Percentiles rank a stretch among this genome's conserved stretches.
These are phyloP conservation scores for Nelumbo lutea DNA, from an alignment of 164 flowering plant genomes.

Conservation along the genomic window DNA sequence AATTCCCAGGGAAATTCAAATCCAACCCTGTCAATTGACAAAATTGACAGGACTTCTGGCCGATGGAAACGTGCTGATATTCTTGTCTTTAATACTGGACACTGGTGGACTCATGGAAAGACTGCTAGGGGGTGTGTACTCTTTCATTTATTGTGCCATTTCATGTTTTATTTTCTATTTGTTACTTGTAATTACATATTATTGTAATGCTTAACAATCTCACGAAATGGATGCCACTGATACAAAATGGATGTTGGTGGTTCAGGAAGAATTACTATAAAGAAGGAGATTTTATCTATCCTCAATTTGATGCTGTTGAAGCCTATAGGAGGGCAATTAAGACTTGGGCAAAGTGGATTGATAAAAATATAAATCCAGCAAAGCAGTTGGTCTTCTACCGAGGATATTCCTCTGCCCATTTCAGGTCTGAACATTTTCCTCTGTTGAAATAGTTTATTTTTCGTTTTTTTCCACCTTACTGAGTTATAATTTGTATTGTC, in stretches of 20 bases:
- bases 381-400: slow-evolving; percentile 75
- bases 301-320: slow-evolving; percentile 74
- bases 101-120: slow-evolving; percentile 98
- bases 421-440: slow-evolving; percentile 40
- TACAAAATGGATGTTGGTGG: not conserved
- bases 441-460: not conserved
- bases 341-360: slow-evolving; percentile 91
- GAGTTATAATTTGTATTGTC: not conserved
- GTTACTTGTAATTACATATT: not conserved
- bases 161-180: not conserved
- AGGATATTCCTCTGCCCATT: slow-evolving; percentile 90
- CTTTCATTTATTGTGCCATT: slow-evolving; percentile 1
- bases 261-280: slow-evolving; percentile 80
- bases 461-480: too few species aligned
- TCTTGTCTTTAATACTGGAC: slow-evolving; percentile 89
- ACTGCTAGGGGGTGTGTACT: slow-evolving; percentile 74
- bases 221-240: slow-evolving; percentile 3
- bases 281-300: slow-evolving; percentile 80
- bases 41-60: slow-evolving; percentile 61
- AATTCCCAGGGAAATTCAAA: slow-evolving; percentile 69
- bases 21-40: slow-evolving; percentile 77
- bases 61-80: slow-evolving; percentile 85
- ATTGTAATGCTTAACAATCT: not conserved
- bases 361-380: slow-evolving; percentile 39
- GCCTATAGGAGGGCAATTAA: slow-evolving; percentile 74